These are phyloP conservation scores for Paramecium primaurelia DNA, from an alignment of 73 alveolate species.

Conservation along the genomic window DNA sequence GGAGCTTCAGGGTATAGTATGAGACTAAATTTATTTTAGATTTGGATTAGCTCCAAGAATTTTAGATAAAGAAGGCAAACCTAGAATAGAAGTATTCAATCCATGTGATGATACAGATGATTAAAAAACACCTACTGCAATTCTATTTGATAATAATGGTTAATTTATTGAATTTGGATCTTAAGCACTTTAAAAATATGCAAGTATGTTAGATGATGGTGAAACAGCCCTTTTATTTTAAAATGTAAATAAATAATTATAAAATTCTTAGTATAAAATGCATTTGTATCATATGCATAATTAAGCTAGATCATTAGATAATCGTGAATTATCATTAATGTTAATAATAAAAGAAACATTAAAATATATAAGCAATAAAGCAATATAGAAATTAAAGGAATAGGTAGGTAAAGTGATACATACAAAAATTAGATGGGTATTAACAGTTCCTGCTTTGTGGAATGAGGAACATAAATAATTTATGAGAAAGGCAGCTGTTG, in stretches of 20 bases:
- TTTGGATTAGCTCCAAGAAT: conserved; percentile 92
- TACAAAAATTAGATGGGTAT: conserved; percentile 96
- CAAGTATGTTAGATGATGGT: conserved; percentile 96
- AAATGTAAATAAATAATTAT: conserved; percentile 62
- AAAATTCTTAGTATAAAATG: conserved; percentile 80
- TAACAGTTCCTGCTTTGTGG: conserved; percentile 99
- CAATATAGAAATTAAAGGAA: conserved; percentile 89
- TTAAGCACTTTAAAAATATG: conserved; percentile 91
- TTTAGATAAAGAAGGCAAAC: conserved; percentile 89
- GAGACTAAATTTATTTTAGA: not conserved
- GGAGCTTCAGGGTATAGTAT: conserved; percentile 96
- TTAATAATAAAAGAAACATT: conserved; percentile 88
- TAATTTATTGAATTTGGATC: conserved; percentile 93
- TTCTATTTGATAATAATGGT: conserved; percentile 91
- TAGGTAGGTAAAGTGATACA: conserved; percentile 96
- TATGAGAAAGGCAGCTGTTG: conserved; percentile 97
- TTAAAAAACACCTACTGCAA: conserved; percentile 96
- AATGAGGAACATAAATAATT: conserved; percentile 95
- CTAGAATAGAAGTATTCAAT: conserved; percentile 96
- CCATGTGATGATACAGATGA: conserved; percentile 98
- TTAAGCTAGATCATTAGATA: conserved; percentile 87
- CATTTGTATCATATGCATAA: conserved; percentile 91
- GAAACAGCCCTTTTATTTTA: conserved; percentile 95
- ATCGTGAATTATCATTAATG: conserved; percentile 95
- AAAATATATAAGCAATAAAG: conserved; percentile 90